phyloP scores from a whole-genome alignment of 2,329 filamentous ascomycete species.

The Cytospora piceae region DNA sequence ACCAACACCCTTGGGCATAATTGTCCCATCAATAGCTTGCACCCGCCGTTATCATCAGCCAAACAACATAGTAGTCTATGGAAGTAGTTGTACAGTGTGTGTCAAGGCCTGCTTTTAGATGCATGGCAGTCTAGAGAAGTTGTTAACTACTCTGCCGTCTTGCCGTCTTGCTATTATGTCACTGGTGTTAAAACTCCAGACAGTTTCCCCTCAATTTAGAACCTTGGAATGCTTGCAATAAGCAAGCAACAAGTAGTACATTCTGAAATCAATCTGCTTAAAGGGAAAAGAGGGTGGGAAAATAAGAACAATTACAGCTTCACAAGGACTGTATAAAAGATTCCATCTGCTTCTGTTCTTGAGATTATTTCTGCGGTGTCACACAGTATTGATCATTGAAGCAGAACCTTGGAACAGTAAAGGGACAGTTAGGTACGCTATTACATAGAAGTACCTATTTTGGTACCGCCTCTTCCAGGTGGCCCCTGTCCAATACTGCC shows the following conservation, averaged over 20 bases:
- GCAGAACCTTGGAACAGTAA: background rate
- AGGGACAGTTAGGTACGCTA: background rate
- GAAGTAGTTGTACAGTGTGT: no score
- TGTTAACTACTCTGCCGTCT: background rate
- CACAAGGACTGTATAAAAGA: no score
- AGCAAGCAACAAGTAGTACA: no score
- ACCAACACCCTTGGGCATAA: slow-evolving; percentile 16
- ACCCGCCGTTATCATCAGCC: background rate
- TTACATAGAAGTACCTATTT: background rate
- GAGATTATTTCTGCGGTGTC: background rate
- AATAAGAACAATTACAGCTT: no score
- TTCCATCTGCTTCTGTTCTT: no score
- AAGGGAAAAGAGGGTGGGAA: background rate
- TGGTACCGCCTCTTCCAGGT: background rate
- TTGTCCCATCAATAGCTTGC: background rate
- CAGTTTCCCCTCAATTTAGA: background rate
- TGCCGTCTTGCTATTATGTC: no score
- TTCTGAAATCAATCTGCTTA: no score
- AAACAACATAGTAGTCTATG: background rate
- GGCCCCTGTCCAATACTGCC: slow-evolving; percentile 17
- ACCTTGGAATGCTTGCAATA: background rate
- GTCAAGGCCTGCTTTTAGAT: background rate
- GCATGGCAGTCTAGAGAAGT: background rate
- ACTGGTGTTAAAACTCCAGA: no score
- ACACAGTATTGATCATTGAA: no score